Conservation (phyloP, 1,139 yeast species). For the Yamadazyma buinensis region DNA sequence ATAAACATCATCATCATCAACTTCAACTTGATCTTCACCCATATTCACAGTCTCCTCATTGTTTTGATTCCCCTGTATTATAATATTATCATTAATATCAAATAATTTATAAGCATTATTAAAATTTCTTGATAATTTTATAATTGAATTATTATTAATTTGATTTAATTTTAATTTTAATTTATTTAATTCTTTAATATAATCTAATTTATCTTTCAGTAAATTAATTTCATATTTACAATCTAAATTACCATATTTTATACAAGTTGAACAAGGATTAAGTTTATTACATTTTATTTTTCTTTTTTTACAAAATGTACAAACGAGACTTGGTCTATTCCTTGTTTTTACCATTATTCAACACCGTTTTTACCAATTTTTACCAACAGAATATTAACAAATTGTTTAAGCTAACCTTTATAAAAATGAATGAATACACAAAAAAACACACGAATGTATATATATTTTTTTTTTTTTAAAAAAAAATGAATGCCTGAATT, state of each 20-base stretch:
- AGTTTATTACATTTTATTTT: slow-evolving; percentile 14
- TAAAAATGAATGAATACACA: too few species aligned
- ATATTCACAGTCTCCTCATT: too few species aligned
- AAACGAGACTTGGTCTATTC: slow-evolving; percentile 11
- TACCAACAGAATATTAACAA: too few species aligned
- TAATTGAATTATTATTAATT: background rate
- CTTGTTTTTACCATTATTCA: slow-evolving; percentile 3
- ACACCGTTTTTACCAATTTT: too few species aligned
- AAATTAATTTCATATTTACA: slow-evolving; percentile 8
- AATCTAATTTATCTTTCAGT: slow-evolving; percentile 5
- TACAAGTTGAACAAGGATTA: slow-evolving; percentile 13
- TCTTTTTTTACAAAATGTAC: slow-evolving; percentile 12
- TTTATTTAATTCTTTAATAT: slow-evolving; percentile 5
- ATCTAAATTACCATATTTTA: slow-evolving; percentile 9
- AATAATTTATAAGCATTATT: slow-evolving; percentile 1
- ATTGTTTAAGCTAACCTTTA: too few species aligned
- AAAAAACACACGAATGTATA: too few species aligned
- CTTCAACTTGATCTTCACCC: background rate
- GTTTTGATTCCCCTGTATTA: too few species aligned
- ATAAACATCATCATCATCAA: background rate
- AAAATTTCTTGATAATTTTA: slow-evolving; percentile 1
- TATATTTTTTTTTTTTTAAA: too few species aligned
- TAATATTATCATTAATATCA: background rate
- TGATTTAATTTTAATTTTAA: slow-evolving; percentile 2
- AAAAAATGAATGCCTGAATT: too few species aligned